Base-by-base conservation (phyloP, 2,329 filamentous ascomycete genomes). In the Calonectria montana region DNA sequence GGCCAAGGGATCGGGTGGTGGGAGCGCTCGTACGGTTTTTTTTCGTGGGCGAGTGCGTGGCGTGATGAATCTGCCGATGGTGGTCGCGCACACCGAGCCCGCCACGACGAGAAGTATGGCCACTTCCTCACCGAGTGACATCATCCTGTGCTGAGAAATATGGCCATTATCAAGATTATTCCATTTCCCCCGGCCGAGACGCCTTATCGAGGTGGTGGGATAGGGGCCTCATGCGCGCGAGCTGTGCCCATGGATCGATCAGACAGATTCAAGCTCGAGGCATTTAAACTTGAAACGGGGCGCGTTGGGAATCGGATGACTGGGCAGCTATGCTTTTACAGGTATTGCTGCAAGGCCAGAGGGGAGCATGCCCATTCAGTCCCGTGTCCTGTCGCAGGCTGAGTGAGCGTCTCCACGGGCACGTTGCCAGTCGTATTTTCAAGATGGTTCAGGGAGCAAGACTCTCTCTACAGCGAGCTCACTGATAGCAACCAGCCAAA, bases 1-100 rank as follows among this genome's bases (percentile, higher is more conserved):
- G 39, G 29, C 35, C 39, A 45, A 45, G 48, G 48, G 25, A 41
- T 45, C 25, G 63, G 27, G 23, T 57, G 63, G 47, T 55, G 47
- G 47, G 35, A 35, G 50, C n/a, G n/a, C 37, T 66, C 64, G 64
- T 66, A 66, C 63, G 63, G 63, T 65, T 65, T 65, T 53, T 55
- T 57, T 43, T 50, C 48, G 50, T 27, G 35, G 37, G 50, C 48
- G 25, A 62, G 23, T 21, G 64, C 39, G 64, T 66, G 64, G 64
- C 64, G 25, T 66, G 64, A 66, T 23, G 23, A 47, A 48, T 57
- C 63, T 66, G 64, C 64, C 53, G 48, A 57, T 66, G 48, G 21
- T 27, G 13, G n/a, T 25, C 31, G 37, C 64, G 43, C 25, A 35
- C 50, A 21, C 47, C 25, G 25, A 41, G 18, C 12, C 37, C 25